Evolutionary conservation across 129 eudicot species (phyloP).

Genomic region (Lonicera japonica): DNA sequence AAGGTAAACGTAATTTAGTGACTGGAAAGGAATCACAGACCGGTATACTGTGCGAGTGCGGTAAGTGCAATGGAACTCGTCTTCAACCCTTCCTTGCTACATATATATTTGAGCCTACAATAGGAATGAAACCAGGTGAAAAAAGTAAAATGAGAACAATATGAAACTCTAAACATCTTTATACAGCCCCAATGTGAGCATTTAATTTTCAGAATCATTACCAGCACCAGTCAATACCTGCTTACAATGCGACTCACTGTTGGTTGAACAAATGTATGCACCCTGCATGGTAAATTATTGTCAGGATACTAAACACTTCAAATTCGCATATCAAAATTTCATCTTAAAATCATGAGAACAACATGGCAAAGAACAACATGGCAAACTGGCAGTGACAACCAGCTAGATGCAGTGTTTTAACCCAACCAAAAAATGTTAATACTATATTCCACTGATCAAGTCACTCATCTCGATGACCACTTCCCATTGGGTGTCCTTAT

Average conservation of each 20-base stretch:
- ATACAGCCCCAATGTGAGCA: neutral
- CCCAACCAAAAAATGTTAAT: too few relatives aligned
- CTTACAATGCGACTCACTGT: conserved; percentile 79
- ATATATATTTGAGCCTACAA: conserved; percentile 81
- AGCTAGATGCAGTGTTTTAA: too few relatives aligned
- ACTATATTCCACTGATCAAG: too few relatives aligned
- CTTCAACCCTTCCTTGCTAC: conserved; percentile 77
- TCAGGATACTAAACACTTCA: conserved; percentile 4
- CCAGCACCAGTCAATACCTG: conserved; percentile 42
- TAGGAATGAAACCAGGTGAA: conserved; percentile 11
- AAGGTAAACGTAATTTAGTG: neutral
- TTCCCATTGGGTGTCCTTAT: too few relatives aligned
- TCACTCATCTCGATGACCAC: too few relatives aligned
- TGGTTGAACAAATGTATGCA: conserved; percentile 83
- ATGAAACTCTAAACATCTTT: neutral
- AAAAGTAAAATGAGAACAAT: neutral
- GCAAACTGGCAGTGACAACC: too few relatives aligned
- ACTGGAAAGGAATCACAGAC: conserved; percentile 25
- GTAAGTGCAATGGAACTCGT: conserved; percentile 82
- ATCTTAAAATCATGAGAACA: too few relatives aligned
- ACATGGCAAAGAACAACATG: too few relatives aligned
- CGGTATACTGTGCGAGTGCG: conserved; percentile 86
- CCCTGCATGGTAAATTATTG: conserved; percentile 46
- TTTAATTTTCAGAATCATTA: neutral
- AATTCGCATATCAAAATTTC: neutral